Evolutionary conservation across 2,329 filamentous ascomycete species (phyloP).

Genomic region (Mycosphaerella sp.): DNA sequence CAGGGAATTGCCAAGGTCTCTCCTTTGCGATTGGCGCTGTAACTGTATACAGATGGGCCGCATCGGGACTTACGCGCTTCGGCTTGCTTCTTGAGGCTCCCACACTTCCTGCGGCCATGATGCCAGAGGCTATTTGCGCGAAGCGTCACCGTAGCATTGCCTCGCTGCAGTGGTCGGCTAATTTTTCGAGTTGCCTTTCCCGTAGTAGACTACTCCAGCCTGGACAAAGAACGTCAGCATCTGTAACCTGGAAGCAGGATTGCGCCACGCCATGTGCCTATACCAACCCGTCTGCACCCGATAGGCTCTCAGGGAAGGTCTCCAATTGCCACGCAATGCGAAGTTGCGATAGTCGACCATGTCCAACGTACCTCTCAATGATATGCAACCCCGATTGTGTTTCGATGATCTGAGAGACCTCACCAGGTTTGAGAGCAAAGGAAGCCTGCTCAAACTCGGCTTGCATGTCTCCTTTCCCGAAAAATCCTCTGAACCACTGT

Average conservation of each 20-base stretch:
- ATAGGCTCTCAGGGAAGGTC: neutral
- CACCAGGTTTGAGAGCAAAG: slow-evolving; percentile 78
- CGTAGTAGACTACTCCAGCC: slow-evolving; percentile 16
- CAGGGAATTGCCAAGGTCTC: neutral
- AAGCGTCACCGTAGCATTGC: neutral
- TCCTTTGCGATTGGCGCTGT: neutral
- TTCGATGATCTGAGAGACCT: slow-evolving; percentile 82
- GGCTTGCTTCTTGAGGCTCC: neutral
- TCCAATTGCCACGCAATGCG: slow-evolving; percentile 1
- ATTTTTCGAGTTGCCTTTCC: neutral
- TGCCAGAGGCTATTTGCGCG: neutral
- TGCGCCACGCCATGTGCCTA: slow-evolving; percentile 12
- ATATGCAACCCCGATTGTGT: slow-evolving; percentile 92
- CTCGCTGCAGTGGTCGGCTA: neutral
- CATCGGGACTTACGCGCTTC: neutral
- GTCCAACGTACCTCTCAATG: slow-evolving; percentile 70
- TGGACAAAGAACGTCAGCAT: slow-evolving; percentile 21
- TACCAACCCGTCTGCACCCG: neutral
- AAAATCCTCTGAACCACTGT: slow-evolving; percentile 62
- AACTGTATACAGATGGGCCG: neutral
- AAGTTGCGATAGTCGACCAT: neutral
- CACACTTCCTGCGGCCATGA: neutral
- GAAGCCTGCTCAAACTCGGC: slow-evolving; percentile 97
- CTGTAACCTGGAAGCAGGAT: slow-evolving; percentile 7
- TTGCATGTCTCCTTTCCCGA: slow-evolving; percentile 94